These are phyloP conservation scores for Paramecium biaurelia DNA, from an alignment of 73 alveolate genomes.

Conservation along the genomic window DNA sequence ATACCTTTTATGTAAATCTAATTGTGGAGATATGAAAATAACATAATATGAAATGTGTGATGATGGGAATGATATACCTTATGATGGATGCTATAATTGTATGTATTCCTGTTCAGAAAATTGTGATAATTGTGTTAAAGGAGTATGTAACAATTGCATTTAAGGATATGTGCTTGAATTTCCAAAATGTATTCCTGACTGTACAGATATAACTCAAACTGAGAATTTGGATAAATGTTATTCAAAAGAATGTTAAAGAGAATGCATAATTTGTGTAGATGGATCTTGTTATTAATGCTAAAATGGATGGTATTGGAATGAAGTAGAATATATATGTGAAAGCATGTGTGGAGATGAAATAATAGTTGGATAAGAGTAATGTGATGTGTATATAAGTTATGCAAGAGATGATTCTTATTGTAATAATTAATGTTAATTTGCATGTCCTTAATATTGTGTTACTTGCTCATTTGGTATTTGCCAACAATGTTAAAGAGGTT, in stretches of 20 bases:
- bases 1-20: neutral
- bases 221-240: neutral
- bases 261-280: neutral
- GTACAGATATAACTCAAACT: neutral
- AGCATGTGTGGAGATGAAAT: neutral
- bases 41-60: slow-evolving; percentile 27
- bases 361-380: neutral
- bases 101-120: neutral
- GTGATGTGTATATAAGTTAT: neutral
- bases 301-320: neutral
- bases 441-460: neutral
- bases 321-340: neutral
- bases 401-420: neutral
- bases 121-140: neutral
- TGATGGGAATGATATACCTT: neutral
- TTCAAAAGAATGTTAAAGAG: neutral
- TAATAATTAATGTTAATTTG: neutral
- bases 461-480: neutral
- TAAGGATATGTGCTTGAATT: neutral
- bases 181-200: neutral
- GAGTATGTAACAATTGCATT: neutral
- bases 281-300: neutral
- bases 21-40: neutral
- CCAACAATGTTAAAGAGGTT: neutral
- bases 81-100: slow-evolving; percentile 50